A percentile compares a stretch with the other conserved stretches of the same genome.
phyloP scores from a whole-genome alignment of 495 filamentous ascomycete genomes.

The Neurospora tetraspora region DNA sequence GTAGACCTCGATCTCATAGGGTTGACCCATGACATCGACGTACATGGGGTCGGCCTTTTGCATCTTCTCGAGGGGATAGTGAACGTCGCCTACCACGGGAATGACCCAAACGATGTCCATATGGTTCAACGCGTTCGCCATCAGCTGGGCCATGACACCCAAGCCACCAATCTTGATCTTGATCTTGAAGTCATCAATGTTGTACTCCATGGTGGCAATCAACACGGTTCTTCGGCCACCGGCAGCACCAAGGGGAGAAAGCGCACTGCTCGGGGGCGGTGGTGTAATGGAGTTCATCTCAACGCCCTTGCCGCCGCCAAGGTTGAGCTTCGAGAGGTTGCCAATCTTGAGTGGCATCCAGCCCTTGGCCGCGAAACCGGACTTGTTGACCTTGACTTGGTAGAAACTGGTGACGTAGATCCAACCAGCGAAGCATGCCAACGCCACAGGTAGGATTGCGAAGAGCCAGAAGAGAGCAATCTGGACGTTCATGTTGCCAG shows the following conservation, averaged over 20 bases:
- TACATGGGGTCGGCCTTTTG: constrained; percentile 51
- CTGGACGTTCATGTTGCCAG: constrained; percentile 47
- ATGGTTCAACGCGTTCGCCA: constrained; percentile 59
- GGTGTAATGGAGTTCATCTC: constrained; percentile 30
- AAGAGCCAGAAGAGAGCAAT: constrained; percentile 49
- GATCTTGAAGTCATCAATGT: constrained; percentile 62
- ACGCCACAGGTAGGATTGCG: constrained; percentile 43
- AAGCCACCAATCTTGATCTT: constrained; percentile 68
- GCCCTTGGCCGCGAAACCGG: constrained; percentile 42
- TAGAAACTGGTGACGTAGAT: constrained; percentile 59
- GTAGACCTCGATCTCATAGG: constrained; percentile 55
- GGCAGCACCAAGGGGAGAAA: constrained; percentile 5
- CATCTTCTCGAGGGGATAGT: constrained; percentile 48
- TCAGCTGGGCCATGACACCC: constrained; percentile 62
- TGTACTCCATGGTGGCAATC: constrained; percentile 65
- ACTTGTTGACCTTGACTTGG: constrained; percentile 60
- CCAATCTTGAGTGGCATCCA: constrained; percentile 15
- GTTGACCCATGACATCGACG: constrained; percentile 54
- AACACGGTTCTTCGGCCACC: constrained; percentile 44
- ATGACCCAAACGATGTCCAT: constrained; percentile 69
- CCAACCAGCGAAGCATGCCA: constrained; percentile 41
- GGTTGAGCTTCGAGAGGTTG: constrained; percentile 18
- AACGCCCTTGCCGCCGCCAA: constrained; percentile 31
- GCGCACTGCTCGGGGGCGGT: constrained; percentile 9
- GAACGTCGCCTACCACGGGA: constrained; percentile 58